These are phyloP conservation scores for Escallonia rubra DNA, from an alignment of 129 eudicot species.

Conservation along the genomic window DNA sequence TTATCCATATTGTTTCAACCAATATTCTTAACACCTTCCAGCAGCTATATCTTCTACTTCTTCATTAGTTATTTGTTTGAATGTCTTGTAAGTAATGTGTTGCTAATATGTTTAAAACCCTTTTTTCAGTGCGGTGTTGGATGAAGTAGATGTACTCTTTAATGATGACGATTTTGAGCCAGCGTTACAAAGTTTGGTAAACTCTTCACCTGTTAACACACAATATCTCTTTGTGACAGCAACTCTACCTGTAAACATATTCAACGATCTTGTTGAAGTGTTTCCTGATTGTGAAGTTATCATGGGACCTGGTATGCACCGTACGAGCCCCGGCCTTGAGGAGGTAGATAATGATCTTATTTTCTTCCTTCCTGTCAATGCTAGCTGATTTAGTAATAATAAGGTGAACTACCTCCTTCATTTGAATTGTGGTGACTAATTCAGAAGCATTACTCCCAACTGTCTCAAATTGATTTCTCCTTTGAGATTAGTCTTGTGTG, in stretches of 20 bases:
- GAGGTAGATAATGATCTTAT: conserved; percentile 48
- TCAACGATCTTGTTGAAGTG: conserved; percentile 76
- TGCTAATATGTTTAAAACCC: conserved; percentile 9
- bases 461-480: too few species aligned
- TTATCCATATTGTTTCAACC: too few species aligned
- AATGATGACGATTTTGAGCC: conserved; percentile 86
- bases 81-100: neutral
- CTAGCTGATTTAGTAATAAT: too few species aligned
- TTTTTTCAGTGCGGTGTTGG: conserved; percentile 75
- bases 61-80: too few species aligned
- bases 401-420: too few species aligned
- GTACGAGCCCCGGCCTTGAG: conserved; percentile 91
- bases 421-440: too few species aligned
- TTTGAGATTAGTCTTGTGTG: too few species aligned
- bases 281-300: conserved; percentile 85
- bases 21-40: too few species aligned
- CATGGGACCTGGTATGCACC: conserved; percentile 98
- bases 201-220: conserved; percentile 59
- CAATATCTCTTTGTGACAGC: conserved; percentile 98
- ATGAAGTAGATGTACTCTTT: conserved; percentile 93
- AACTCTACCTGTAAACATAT: conserved; percentile 77
- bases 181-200: conserved; percentile 67
- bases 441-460: too few species aligned
- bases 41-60: too few species aligned
- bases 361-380: too few species aligned